Evolutionary conservation across 108 stramenopile species (phyloP).

Genomic region (Cylindrotheca fusiformis): DNA sequence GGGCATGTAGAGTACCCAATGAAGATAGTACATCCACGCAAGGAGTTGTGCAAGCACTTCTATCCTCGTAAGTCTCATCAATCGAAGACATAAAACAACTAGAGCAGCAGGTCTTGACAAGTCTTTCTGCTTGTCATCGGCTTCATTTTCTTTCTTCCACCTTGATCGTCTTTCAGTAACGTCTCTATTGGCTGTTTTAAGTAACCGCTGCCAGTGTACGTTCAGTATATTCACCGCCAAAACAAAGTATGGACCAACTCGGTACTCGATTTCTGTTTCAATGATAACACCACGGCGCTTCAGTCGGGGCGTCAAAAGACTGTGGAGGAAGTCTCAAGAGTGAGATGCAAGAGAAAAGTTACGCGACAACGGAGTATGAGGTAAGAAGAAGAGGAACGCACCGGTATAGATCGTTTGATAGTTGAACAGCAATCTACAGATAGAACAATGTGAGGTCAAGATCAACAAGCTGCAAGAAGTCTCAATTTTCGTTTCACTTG

Average conservation of each 20-base stretch:
- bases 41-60: slow-evolving; percentile 55
- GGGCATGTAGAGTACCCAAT: slow-evolving; percentile 61
- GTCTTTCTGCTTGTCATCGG: slow-evolving; percentile 12
- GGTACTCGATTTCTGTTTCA: slow-evolving; percentile 78
- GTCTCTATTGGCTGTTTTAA: slow-evolving; percentile 46
- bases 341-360: background rate
- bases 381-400: slow-evolving; percentile 12
- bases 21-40: slow-evolving; percentile 45
- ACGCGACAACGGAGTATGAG: background rate
- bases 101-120: slow-evolving; percentile 6
- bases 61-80: slow-evolving; percentile 40
- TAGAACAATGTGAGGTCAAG: background rate
- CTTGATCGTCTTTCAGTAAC: slow-evolving; percentile 29
- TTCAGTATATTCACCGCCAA: slow-evolving; percentile 63
- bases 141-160: slow-evolving; percentile 32
- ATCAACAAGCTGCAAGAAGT: too few relatives aligned
- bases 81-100: slow-evolving; percentile 17
- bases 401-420: slow-evolving; percentile 79
- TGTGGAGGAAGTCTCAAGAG: background rate
- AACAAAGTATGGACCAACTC: slow-evolving; percentile 78
- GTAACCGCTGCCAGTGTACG: slow-evolving; percentile 66
- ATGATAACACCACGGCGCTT: slow-evolving; percentile 69
- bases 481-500: background rate
- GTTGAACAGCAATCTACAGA: slow-evolving; percentile 58
- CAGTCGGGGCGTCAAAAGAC: slow-evolving; percentile 58